Evolutionary conservation across 1,139 yeast genomes (phyloP), one percentile per base, ranked within the genome.

Genomic region (Hyphopichia fennica): DNA sequence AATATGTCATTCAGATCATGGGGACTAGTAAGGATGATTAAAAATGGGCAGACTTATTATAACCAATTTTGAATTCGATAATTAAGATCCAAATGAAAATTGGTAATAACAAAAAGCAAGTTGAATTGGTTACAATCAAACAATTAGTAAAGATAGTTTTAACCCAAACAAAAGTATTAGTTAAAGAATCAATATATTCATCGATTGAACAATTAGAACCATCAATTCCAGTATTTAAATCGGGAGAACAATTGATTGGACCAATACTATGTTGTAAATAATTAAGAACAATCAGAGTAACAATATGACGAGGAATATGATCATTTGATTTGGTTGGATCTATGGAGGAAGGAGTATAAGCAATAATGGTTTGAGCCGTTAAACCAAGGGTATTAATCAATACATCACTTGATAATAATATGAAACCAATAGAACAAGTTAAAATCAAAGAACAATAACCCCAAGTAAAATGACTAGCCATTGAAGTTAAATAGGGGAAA

Each of bases 101-200:
- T 13, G 72, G 71, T 4, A 59, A 48, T 10, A 62, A 37, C 13
- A 60, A 56, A 41, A 63, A 63, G 25, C 64, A 53, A 28, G 55
- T 52, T 15, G 54, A 45, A 35, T 56, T 57, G 35, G 62, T 50
- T 4, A 62, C 57, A 15, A 53, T 41, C 51, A 62, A 54, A 41
- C 63, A 55, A 38, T 54, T 52, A n/a, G 45, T 42, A 15, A 53
- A 40, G 8, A 49, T 40, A 16, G 20, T 28, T 34, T 38, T 39
- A 11, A 45, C 17, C 42, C 43, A 41, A 22, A 37, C 27, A 17
- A 43, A 36, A 19, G 33, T 35, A 17, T 17, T 25, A 10, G 43
- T 35, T 29, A 44, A 35, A 11, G 40, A 19, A 29, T 35, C 39
- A 14, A 42, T 28, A 18, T 40, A 39, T 4, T 42, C 41, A 4